Conservation (phyloP, 106 monocot genomes). For the Dactylorhiza incarnata region DNA sequence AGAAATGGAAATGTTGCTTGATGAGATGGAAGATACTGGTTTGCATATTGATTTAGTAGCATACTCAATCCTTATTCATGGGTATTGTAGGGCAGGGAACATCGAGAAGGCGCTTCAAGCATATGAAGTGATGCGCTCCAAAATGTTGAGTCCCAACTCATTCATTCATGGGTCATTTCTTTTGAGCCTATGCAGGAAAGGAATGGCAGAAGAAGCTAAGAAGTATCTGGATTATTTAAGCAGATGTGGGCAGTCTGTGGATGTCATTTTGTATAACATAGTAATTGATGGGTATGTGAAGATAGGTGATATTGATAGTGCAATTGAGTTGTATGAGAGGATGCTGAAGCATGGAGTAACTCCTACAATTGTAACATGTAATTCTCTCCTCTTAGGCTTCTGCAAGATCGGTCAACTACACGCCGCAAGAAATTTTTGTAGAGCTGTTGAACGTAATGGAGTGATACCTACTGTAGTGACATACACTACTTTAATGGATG, state of each 20-base stretch:
- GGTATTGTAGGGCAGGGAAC: constrained; percentile 59
- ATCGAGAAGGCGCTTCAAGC: constrained; percentile 48
- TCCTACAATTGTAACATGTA: constrained; percentile 63
- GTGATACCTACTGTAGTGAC: constrained; percentile 54
- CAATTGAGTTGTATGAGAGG: constrained; percentile 36
- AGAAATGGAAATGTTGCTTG: constrained; percentile 47
- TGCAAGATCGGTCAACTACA: constrained; percentile 40
- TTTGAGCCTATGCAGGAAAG: constrained; percentile 42
- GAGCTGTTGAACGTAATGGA: constrained; percentile 17
- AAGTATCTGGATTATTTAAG: constrained; percentile 36
- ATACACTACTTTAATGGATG: constrained; percentile 71
- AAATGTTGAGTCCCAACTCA: constrained; percentile 36
- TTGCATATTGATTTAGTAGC: constrained; percentile 65
- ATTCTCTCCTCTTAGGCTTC: constrained; percentile 53
- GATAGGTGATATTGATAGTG: constrained; percentile 30
- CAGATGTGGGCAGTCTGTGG: constrained; percentile 10
- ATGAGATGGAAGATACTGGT: constrained; percentile 42
- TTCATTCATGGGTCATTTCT: constrained; percentile 44
- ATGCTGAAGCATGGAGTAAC: constrained; percentile 26
- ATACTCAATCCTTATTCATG: constrained; percentile 62
- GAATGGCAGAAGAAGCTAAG: constrained; percentile 45
- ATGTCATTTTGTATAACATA: constrained; percentile 51
- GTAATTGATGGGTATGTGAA: constrained; percentile 68
- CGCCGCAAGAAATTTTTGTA: constrained; percentile 27
- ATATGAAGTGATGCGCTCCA: constrained; percentile 34